phyloP scores from a whole-genome alignment of 208 protist species.

The Wallacemonas sp. region DNA sequence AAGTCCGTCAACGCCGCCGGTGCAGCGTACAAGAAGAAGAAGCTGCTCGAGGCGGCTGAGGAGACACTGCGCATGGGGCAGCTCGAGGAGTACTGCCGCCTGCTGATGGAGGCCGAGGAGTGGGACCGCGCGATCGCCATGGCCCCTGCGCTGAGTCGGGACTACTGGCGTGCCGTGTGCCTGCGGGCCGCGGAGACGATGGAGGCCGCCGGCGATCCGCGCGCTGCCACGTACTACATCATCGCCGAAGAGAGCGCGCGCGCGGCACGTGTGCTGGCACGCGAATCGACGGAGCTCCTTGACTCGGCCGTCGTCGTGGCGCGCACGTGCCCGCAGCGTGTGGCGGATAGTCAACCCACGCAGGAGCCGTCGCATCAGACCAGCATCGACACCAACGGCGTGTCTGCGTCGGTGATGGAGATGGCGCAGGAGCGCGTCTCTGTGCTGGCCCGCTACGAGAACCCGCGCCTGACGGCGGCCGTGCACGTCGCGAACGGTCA shows the following conservation, averaged over 20 bases:
- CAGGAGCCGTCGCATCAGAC: conserved; percentile 59
- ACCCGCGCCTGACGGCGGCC: conserved; percentile 69
- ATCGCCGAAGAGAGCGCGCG: conserved; percentile 70
- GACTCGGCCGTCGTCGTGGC: conserved; percentile 62
- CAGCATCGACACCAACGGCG: conserved; percentile 60
- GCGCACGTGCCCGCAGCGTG: conserved; percentile 64
- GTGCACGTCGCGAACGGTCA: conserved; percentile 54
- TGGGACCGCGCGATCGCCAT: conserved; percentile 90
- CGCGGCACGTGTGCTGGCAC: conserved; percentile 59
- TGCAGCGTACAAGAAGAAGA: conserved; percentile 52
- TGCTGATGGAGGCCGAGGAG: conserved; percentile 82
- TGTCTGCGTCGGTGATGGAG: conserved; percentile 33
- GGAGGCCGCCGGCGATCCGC: conserved; percentile 58
- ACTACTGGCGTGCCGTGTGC: conserved; percentile 85
- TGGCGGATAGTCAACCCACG: conserved; percentile 24
- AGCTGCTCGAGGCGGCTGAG: conserved; percentile 74
- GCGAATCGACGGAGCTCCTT: conserved; percentile 39
- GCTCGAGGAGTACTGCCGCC: conserved; percentile 77
- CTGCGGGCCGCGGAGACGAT: conserved; percentile 68
- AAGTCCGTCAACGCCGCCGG: conserved; percentile 61
- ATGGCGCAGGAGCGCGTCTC: conserved; percentile 40
- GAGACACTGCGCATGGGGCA: conserved; percentile 73
- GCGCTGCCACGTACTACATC: conserved; percentile 78
- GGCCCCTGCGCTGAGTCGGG: conserved; percentile 81
- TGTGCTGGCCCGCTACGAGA: conserved; percentile 38